Conservation (phyloP, 768 basidiomycete species). For the Ephemerocybe angulata region DNA sequence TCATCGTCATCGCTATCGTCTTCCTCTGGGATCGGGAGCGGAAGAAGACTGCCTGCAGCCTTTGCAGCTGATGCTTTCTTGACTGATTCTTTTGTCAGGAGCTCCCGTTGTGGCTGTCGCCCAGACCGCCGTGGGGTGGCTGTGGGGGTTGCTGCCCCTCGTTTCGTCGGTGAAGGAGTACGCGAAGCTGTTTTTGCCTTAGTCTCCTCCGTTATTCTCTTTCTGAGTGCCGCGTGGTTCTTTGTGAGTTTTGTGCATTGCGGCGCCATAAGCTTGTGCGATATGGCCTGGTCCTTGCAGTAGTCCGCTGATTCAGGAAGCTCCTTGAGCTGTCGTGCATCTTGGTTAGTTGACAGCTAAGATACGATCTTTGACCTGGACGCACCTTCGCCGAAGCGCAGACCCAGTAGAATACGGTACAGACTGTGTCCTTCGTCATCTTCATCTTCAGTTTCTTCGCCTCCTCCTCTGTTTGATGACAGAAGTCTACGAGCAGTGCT, state of each 20-base stretch:
- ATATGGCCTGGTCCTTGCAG: background rate
- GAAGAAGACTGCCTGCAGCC: background rate
- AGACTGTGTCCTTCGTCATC: background rate
- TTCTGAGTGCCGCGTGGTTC: background rate
- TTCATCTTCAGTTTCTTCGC: background rate
- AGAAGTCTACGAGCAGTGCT: background rate
- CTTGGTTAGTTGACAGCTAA: background rate
- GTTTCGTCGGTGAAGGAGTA: constrained; percentile 8
- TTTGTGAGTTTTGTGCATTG: background rate
- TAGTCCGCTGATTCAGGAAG: background rate
- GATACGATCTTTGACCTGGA: too few species aligned
- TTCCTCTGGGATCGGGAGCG: background rate
- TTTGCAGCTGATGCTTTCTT: background rate
- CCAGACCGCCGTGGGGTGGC: constrained; percentile 1
- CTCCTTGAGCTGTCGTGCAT: background rate
- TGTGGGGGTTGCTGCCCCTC: background rate
- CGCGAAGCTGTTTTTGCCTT: constrained; percentile 1
- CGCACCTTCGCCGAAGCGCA: background rate
- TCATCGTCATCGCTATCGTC: constrained; percentile 9
- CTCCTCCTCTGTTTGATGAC: background rate
- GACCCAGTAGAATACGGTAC: constrained; percentile 2
- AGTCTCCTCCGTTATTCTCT: constrained; percentile 2
- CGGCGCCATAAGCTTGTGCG: background rate
- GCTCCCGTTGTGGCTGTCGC: constrained; percentile 5
- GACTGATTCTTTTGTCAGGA: constrained; percentile 6